These are phyloP conservation scores for Pseudopyricularia javanii DNA, from an alignment of 2,329 filamentous ascomycete species.

Conservation along the genomic window DNA sequence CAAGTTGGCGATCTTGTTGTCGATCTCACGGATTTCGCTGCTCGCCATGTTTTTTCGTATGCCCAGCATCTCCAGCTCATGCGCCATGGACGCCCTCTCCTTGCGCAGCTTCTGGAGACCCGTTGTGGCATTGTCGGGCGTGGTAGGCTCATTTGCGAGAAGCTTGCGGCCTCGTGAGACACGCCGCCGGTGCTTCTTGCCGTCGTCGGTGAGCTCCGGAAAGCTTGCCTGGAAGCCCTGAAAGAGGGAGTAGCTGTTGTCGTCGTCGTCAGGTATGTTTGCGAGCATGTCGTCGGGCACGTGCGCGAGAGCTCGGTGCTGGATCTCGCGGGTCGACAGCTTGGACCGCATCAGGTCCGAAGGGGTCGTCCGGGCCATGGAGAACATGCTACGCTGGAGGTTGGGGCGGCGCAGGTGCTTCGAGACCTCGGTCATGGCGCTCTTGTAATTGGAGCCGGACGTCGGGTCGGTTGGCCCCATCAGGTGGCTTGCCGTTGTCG, in stretches of 20 bases:
- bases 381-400: slow-evolving; percentile 82
- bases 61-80: slow-evolving; percentile 80
- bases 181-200: slow-evolving; percentile 57
- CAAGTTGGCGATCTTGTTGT: slow-evolving; percentile 90
- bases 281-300: slow-evolving; percentile 80
- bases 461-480: slow-evolving; percentile 56
- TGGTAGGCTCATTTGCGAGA: slow-evolving; percentile 46
- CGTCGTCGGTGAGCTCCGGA: slow-evolving; percentile 57
- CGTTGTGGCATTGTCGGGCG: slow-evolving; percentile 42
- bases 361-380: slow-evolving; percentile 82
- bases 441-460: slow-evolving; percentile 60
- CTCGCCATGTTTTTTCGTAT: slow-evolving; percentile 97
- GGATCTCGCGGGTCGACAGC: slow-evolving; percentile 83
- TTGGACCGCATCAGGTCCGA: slow-evolving; percentile 86
- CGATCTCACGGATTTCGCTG: slow-evolving; percentile 89
- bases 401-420: slow-evolving; percentile 75
- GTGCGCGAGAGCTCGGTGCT: slow-evolving; percentile 80
- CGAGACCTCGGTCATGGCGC: slow-evolving; percentile 68
- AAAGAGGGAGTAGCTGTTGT: slow-evolving; percentile 83
- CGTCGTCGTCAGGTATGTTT: slow-evolving; percentile 81
- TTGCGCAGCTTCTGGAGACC: slow-evolving; percentile 63
- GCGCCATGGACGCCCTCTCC: slow-evolving; percentile 68
- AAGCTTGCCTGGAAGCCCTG: slow-evolving; percentile 91
- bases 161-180: slow-evolving; percentile 67
- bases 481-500: slow-evolving; percentile 81